These are phyloP conservation scores for Olyra latifolia DNA, from an alignment of 176 grass and related monocot species.

Conservation along the genomic window DNA sequence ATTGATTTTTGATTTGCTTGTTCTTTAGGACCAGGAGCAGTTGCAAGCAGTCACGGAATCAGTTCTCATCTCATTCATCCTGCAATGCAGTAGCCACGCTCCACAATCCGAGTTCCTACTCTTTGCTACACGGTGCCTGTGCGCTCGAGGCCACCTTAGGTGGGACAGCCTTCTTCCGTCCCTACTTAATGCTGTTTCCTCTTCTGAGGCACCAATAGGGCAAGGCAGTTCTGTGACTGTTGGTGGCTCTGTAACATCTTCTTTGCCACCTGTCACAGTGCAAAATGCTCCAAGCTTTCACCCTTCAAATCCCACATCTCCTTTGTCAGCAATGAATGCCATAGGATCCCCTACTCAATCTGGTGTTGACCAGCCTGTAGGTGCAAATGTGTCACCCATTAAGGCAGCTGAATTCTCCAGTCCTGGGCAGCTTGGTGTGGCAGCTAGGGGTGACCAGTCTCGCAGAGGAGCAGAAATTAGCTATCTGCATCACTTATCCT, in stretches of 20 bases:
- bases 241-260: constrained; percentile 42
- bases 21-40: constrained; percentile 83
- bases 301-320: constrained; percentile 74
- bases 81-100: constrained; percentile 80
- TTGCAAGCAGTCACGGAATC: constrained; percentile 79
- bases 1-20: constrained; percentile 32
- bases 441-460: constrained; percentile 47
- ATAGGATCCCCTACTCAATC: constrained; percentile 93
- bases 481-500: constrained; percentile 81
- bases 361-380: constrained; percentile 72
- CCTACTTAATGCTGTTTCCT: constrained; percentile 72
- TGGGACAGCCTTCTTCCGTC: constrained; percentile 89
- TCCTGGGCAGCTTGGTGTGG: constrained; percentile 45
- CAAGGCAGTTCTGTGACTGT: constrained; percentile 37
- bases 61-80: constrained; percentile 78
- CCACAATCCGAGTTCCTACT: constrained; percentile 92
- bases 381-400: constrained; percentile 65
- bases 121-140: constrained; percentile 84
- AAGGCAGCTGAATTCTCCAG: constrained; percentile 69
- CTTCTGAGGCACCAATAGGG: constrained; percentile 50
- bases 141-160: constrained; percentile 70
- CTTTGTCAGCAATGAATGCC: constrained; percentile 68
- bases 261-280: constrained; percentile 46
- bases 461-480: constrained; percentile 46
- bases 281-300: constrained; percentile 63